Conservation (phyloP, 1,284 basidiomycete species). For the Sanghuangporus baumii region DNA sequence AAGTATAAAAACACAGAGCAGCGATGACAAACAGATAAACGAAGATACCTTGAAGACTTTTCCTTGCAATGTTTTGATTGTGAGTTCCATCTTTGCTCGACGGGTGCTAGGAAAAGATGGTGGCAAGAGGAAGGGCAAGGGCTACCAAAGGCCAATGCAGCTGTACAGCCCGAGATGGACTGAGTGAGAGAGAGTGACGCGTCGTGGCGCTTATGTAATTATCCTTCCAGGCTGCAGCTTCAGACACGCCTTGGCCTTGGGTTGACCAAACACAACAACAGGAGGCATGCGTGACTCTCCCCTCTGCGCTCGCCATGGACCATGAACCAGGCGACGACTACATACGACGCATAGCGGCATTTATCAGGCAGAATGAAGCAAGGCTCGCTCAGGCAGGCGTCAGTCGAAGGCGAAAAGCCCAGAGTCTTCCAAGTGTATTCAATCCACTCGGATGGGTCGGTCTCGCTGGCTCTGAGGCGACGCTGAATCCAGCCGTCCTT, state of each 20-base stretch:
- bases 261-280: not conserved
- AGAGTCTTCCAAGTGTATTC: constrained; percentile 39
- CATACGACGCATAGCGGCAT: constrained; percentile 58
- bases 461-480: constrained; percentile 29
- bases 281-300: not conserved
- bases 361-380: constrained; percentile 64
- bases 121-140: constrained; percentile 16
- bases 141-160: not conserved
- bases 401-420: constrained; percentile 43
- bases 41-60: constrained; percentile 67
- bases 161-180: constrained; percentile 13
- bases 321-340: constrained; percentile 69
- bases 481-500: constrained; percentile 55
- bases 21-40: not conserved
- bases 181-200: constrained; percentile 9
- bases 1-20: not conserved
- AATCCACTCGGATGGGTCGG: constrained; percentile 64
- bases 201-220: constrained; percentile 9
- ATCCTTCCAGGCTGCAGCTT: not conserved
- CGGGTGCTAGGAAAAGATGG: constrained; percentile 21
- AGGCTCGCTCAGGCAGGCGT: constrained; percentile 60
- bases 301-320: constrained; percentile 40
- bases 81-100: constrained; percentile 73
- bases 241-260: not conserved
- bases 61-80: constrained; percentile 90